Evolutionary conservation across 31 red algal genomes (phyloP).

Genomic region (Endocladia muricata): DNA sequence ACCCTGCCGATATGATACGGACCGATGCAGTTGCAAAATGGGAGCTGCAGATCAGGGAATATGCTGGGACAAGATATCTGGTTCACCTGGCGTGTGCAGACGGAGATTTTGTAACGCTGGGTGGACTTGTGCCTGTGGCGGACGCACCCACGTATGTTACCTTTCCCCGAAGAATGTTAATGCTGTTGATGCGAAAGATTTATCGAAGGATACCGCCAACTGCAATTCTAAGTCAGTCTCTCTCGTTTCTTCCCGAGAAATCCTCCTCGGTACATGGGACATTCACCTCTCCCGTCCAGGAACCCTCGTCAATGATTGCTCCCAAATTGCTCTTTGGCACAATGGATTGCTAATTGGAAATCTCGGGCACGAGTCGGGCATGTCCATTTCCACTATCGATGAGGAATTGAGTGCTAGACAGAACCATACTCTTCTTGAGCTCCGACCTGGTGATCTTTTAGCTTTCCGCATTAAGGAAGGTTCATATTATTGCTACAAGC

Average conservation of each 20-base stretch:
- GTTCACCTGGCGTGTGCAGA: constrained; percentile 31
- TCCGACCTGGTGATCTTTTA: constrained; percentile 58
- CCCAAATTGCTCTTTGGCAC: constrained; percentile 59
- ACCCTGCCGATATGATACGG: constrained; percentile 54
- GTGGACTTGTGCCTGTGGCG: constrained; percentile 72
- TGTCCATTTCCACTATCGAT: constrained; percentile 25
- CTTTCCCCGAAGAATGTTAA: constrained; percentile 11
- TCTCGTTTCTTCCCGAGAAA: constrained; percentile 32
- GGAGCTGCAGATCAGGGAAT: constrained; percentile 63
- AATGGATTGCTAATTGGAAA: constrained; percentile 55
- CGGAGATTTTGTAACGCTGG: constrained; percentile 58
- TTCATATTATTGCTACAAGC: constrained; percentile 76
- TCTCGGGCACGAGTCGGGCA: neutral
- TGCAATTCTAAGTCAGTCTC: constrained; percentile 29
- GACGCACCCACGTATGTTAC: constrained; percentile 68
- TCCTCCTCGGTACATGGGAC: constrained; percentile 42
- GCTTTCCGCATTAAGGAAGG: constrained; percentile 59
- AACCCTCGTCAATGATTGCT: constrained; percentile 43
- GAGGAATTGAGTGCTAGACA: constrained; percentile 22
- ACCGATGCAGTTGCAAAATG: constrained; percentile 63
- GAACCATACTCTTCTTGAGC: constrained; percentile 55
- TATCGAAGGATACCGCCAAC: constrained; percentile 3
- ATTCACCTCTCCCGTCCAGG: constrained; percentile 51
- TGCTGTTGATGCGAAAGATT: constrained; percentile 32
- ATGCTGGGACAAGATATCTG: constrained; percentile 59